Base-by-base conservation (phyloP, 1,284 basidiomycete genomes). In the Omphalotus olearius region DNA sequence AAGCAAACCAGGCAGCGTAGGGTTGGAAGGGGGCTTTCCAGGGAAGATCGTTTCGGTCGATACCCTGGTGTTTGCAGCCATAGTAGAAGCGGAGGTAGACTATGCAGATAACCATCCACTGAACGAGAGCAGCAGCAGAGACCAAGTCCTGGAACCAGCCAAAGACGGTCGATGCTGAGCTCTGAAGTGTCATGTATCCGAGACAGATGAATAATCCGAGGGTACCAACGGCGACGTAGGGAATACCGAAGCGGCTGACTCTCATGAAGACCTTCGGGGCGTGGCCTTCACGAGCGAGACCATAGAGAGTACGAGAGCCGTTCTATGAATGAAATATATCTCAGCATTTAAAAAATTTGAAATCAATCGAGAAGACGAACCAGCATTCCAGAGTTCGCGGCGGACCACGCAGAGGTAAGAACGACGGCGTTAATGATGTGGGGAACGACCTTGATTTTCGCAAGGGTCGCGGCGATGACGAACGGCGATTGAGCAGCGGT, bases 401-500 rank as follows among this genome's bases (percentile, higher is more conserved):
- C 78, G 20, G 78, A 80, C 56, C 76, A 75, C 1, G 83, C 82
- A 50, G 78, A 78, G 40, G 79, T 73, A 30, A 85, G 64, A 50
- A 86, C 76, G 44, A 70, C 70, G n/a, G 80, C 79, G 60, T 87
- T 85, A 64, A 83, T 79, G 65, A 74, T 36, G 84, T 83, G 63
- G 82, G 83, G 17, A 42, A 33, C 10, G 9, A 47, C 35, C 17
- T 38, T 20, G 35, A 47, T 35, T 3, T 35, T 35, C 16, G 33
- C 46, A 6, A 35, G 17, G 20, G 23, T 9, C 11, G 36, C 20
- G 9, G 46, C 46, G 23, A 47, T 47, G 18, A 47, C 46, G 38
- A 47, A 47, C 1, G 46, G 46, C 14, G 33, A 37, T 16, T 37
- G 18, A 13, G 14, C 17, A 5, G 40, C 40, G 9, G 17, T 42